A percentile compares a stretch with the other conserved stretches of the same genome.
These are phyloP conservation scores for Wallacemonas rigidus DNA, from an alignment of 208 protist species.

Conservation along the genomic window DNA sequence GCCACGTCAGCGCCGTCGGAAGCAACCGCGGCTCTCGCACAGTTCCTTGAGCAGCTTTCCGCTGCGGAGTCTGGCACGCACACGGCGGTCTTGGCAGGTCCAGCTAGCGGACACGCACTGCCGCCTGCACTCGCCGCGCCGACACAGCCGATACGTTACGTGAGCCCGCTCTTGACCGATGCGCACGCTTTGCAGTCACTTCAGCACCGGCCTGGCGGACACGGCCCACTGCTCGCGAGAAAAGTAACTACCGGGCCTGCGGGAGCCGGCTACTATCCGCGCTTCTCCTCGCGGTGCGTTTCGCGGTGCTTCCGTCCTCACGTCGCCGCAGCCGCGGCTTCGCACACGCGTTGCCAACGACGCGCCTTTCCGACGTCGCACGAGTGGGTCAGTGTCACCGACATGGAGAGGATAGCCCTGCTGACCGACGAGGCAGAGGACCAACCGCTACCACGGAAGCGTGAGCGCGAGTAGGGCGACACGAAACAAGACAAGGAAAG, in stretches of 20 bases:
- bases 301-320: slow-evolving; percentile 49
- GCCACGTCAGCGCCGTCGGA: neutral
- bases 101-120: neutral
- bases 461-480: slow-evolving; percentile 21
- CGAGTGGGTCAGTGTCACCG: slow-evolving; percentile 60
- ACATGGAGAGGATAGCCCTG: slow-evolving; percentile 60
- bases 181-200: slow-evolving; percentile 33
- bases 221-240: slow-evolving; percentile 35
- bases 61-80: slow-evolving; percentile 1
- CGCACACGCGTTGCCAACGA: slow-evolving; percentile 10
- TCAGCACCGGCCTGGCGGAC: slow-evolving; percentile 53
- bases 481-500: no score
- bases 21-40: slow-evolving; percentile 32
- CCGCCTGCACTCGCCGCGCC: slow-evolving; percentile 6
- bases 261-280: slow-evolving; percentile 28
- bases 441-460: slow-evolving; percentile 18
- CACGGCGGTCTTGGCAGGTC: neutral
- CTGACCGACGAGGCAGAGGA: slow-evolving; percentile 20
- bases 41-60: slow-evolving; percentile 52
- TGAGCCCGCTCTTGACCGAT: slow-evolving; percentile 22
- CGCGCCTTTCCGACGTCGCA: slow-evolving; percentile 53
- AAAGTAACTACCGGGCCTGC: neutral
- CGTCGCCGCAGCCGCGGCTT: slow-evolving; percentile 34
- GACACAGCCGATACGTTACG: slow-evolving; percentile 12
- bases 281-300: slow-evolving; percentile 55